phyloP scores from a whole-genome alignment of 495 filamentous ascomycete species.

The Astrocystis sublimbata region DNA sequence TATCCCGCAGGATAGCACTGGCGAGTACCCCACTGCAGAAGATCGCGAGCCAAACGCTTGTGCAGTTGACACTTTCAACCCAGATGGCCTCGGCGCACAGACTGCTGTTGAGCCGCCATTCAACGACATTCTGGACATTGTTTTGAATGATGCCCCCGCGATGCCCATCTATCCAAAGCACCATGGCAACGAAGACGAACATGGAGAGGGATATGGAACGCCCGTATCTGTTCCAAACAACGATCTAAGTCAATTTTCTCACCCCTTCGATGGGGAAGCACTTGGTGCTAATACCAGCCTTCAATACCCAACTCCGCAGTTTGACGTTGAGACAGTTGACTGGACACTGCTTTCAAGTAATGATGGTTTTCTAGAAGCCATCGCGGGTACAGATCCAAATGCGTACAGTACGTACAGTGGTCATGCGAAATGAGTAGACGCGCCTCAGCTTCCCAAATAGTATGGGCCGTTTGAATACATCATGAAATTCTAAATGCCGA shows the following conservation, averaged over 20 bases:
- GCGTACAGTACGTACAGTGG: neutral
- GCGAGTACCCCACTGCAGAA: neutral
- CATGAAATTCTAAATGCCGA: neutral
- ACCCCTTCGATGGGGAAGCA: neutral
- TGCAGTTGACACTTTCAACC: neutral
- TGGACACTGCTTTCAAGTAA: slow-evolving; percentile 2
- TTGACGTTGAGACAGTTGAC: neutral
- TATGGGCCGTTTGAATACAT: neutral
- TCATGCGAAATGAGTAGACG: neutral
- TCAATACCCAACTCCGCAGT: neutral
- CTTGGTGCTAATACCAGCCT: neutral
- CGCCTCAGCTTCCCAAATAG: neutral
- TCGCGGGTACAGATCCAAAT: neutral
- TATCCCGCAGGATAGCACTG: neutral
- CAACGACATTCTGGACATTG: neutral
- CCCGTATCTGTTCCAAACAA: slow-evolving; percentile 1
- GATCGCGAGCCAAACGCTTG: neutral
- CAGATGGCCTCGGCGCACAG: slow-evolving; percentile 4
- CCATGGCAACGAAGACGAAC: neutral
- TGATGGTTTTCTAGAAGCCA: neutral
- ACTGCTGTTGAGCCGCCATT: neutral
- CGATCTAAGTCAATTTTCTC: slow-evolving; percentile 1
- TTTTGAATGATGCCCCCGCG: neutral
- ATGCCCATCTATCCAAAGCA: neutral
- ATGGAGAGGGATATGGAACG: neutral